Base-by-base conservation (phyloP, 164 flowering plant species). In the Platanus orientalis region DNA sequence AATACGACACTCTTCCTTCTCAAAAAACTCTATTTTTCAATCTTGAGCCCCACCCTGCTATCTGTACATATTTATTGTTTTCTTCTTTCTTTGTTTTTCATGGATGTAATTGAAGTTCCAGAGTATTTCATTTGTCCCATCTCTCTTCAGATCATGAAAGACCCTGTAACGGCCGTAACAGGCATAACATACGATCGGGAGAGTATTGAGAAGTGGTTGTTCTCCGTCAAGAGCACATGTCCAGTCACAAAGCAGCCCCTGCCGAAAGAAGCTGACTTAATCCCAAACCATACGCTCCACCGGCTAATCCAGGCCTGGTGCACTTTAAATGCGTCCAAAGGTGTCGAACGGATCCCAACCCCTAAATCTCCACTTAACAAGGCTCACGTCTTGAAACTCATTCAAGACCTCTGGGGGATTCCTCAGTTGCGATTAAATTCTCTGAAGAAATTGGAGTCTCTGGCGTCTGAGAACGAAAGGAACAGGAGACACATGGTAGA, bases 101-200 rank as follows among this genome's bases (percentile, higher is more conserved):
- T 75, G 78, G 79, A 73, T 0, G 81, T 70, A 12, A 63, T 81
- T 20, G 83, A 86, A 50, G 40, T 83, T 61, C 90, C 95, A n/a
- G 62, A 69, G 23, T 81, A 57, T 32, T 88, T 88, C 69, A 52
- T 75, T 32, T 88, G 95, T 60, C 95, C 95, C 9, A 86, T 88
- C 1, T 83, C 90, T 25, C 81, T 88, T 21, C 79, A 88, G 25
- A 78, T 86, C 74, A 88, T 88, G 92, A 81, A 71, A 71, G 92
- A 88, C 57, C 95, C 95, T 0, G 92, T 88, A 13, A 88, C 82
- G 0, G 57, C 71, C 7, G 30, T 64, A 0, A 78, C 92, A 1
- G 95, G 95, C 36, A 88, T 88, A 58, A 86, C 91, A 11, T 88
- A 84, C 70, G 95, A 86, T 23, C 80, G 95, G 0, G 78, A 79